Percentiles rank a stretch among this genome's conserved stretches.
These are phyloP conservation scores for Canna indica DNA, from an alignment of 176 grass and related monocot species.

Conservation along the genomic window DNA sequence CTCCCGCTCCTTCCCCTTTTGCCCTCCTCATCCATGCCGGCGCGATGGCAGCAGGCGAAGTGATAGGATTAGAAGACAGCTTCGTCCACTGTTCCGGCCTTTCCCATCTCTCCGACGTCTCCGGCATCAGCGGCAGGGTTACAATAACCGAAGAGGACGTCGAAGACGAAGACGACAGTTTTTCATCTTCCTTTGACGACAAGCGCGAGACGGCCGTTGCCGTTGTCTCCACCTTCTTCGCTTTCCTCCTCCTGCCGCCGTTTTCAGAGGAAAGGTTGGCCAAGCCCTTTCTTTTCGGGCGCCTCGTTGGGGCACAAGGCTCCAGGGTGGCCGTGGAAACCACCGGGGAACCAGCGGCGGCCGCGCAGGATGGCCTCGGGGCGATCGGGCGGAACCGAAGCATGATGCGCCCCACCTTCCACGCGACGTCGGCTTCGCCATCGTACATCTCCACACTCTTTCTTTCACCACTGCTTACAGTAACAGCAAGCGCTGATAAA, in stretches of 20 bases:
- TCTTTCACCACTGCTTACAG: neutral
- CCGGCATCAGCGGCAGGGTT: slow-evolving; percentile 3
- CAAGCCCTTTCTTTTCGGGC: neutral
- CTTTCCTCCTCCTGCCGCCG: neutral
- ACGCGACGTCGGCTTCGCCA: slow-evolving; percentile 17
- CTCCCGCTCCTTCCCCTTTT: neutral
- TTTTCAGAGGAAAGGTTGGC: slow-evolving; percentile 14
- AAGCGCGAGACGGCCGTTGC: neutral
- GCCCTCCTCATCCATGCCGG: neutral
- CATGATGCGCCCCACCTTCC: slow-evolving; percentile 61
- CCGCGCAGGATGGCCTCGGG: slow-evolving; percentile 40
- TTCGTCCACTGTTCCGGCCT: neutral
- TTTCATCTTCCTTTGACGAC: neutral
- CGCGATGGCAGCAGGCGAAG: neutral
- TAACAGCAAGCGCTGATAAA: no score
- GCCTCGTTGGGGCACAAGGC: neutral
- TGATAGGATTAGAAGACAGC: neutral
- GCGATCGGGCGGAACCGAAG: slow-evolving; percentile 79
- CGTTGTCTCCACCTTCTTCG: neutral
- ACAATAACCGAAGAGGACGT: slow-evolving; percentile 18
- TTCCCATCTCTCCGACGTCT: neutral
- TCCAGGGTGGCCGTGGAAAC: neutral
- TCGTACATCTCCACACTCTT: neutral
- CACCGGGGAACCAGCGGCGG: neutral
- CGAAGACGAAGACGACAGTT: neutral